Evolutionary conservation across 228 moss, liverwort and hornwort species (phyloP).

Genomic region (Sphagnum fallax): DNA sequence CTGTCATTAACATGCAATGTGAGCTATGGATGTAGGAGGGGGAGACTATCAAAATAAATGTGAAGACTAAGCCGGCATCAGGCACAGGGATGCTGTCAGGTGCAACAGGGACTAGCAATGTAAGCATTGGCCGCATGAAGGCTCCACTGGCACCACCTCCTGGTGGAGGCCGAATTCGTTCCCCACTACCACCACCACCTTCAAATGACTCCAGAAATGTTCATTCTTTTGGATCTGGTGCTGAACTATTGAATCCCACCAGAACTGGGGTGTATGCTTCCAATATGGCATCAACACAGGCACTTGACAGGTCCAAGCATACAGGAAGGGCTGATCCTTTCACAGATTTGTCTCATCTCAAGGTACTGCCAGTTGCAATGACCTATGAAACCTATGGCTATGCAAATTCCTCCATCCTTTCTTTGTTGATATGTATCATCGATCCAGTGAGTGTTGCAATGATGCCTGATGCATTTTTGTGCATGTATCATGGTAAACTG

Average conservation of each 20-base stretch:
- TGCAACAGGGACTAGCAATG: constrained; percentile 48
- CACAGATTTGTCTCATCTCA: constrained; percentile 71
- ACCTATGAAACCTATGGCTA: not conserved
- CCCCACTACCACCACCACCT: constrained; percentile 94
- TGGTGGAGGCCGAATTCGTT: constrained; percentile 87
- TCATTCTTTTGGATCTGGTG: constrained; percentile 25
- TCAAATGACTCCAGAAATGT: constrained; percentile 55
- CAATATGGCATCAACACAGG: constrained; percentile 31
- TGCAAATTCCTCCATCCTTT: not conserved
- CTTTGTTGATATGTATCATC: not conserved
- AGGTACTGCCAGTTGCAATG: constrained; percentile 36
- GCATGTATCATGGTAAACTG: not conserved
- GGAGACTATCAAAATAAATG: constrained; percentile 94
- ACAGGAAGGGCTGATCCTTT: constrained; percentile 53
- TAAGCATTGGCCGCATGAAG: constrained; percentile 61
- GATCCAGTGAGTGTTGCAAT: not conserved
- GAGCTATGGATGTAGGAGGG: constrained; percentile 60
- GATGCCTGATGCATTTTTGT: not conserved
- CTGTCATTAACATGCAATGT: no score
- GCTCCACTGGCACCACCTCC: constrained; percentile 95
- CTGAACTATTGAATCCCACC: constrained; percentile 20
- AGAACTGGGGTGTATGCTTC: constrained; percentile 30
- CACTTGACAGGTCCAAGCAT: constrained; percentile 38
- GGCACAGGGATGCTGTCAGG: constrained; percentile 80
- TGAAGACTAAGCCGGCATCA: constrained; percentile 77